These are phyloP conservation scores for Leccinum broughii DNA, from an alignment of 768 basidiomycete species.

Conservation along the genomic window DNA sequence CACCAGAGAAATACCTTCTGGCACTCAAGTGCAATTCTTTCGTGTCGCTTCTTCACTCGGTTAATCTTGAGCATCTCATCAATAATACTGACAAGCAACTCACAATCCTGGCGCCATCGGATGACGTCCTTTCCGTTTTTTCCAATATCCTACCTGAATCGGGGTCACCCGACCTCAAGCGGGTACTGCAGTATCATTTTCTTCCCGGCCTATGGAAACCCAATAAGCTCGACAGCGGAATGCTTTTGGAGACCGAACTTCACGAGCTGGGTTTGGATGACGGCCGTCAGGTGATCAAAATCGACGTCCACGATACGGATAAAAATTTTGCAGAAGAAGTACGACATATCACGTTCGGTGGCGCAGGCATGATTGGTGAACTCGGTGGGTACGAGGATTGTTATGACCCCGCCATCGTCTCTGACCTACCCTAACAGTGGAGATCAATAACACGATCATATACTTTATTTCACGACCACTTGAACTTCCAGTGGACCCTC, in stretches of 20 bases:
- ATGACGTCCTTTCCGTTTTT: conserved; percentile 74
- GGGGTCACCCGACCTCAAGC: conserved; percentile 70
- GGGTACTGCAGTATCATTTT: conserved; percentile 85
- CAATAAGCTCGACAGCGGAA: conserved; percentile 67
- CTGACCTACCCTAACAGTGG: conserved; percentile 46
- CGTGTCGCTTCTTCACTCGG: conserved; percentile 84
- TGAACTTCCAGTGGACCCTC: conserved; percentile 75
- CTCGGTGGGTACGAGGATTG: conserved; percentile 52
- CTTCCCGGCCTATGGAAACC: conserved; percentile 77
- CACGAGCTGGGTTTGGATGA: conserved; percentile 68
- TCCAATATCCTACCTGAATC: conserved; percentile 56
- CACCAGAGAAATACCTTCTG: conserved; percentile 94
- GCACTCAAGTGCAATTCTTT: conserved; percentile 90
- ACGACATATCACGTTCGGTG: conserved; percentile 76
- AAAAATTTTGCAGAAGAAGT: conserved; percentile 45
- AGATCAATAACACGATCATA: conserved; percentile 75
- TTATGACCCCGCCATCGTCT: not conserved
- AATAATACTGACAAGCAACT: conserved; percentile 67
- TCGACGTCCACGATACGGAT: conserved; percentile 58
- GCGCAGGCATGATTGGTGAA: conserved; percentile 75
- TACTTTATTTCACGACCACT: conserved; percentile 89
- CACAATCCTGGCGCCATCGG: conserved; percentile 90
- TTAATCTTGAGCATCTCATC: conserved; percentile 67
- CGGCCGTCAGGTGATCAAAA: conserved; percentile 66
- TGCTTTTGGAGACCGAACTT: conserved; percentile 80